Evolutionary conservation across 257 asterid species (phyloP), one percentile per base, ranked within the genome.

Genomic region (Ocimum tenuiflorum): DNA sequence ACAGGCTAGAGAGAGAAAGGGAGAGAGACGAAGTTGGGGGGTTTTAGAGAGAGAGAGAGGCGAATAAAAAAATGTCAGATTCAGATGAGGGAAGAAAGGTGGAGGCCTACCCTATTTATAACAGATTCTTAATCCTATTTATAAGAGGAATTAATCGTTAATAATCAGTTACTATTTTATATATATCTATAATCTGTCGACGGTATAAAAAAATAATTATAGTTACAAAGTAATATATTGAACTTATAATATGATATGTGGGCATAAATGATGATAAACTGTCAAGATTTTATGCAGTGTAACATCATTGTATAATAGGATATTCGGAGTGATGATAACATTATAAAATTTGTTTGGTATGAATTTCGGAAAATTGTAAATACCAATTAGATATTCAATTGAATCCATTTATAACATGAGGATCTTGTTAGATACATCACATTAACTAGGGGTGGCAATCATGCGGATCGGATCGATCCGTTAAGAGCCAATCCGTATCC

Each of bases 1-100:
- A 80, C 72, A 51, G 53, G 12, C 70, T 57, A 53, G 59, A 70
- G 75, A 66, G 69, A 57, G 60, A 24, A 48, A 33, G 68, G 17
- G 52, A 60, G 63, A 64, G 71, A 19, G 50, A 11, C 55, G 68
- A 49, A 53, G 60, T 12, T 15, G 57, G 2, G 63, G n/a, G 62
- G 70, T 59, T 59, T 65, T 42, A 53, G 42, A 57, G 80, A 69
- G 73, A 65, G 48, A n/a, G n/a, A 46, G 41, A 59, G n/a, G 48
- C 43, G 46, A 4, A 18, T n/a, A 65, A 38, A 53, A 14, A 66
- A n/a, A 39, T 33, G n/a, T 17, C 49, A 27, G 49, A 58, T 9
- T 15, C 49, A 45, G 36, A 58, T 17, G 39, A 14, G 48, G 54
- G 45, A 7, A 27, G 31, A 27, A 24, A 19, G 12, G 33, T 19